Evolutionary conservation across 164 flowering plant genomes (phyloP), one percentile per base, ranked within the genome.

Genomic region (Aristolochia fimbriata): DNA sequence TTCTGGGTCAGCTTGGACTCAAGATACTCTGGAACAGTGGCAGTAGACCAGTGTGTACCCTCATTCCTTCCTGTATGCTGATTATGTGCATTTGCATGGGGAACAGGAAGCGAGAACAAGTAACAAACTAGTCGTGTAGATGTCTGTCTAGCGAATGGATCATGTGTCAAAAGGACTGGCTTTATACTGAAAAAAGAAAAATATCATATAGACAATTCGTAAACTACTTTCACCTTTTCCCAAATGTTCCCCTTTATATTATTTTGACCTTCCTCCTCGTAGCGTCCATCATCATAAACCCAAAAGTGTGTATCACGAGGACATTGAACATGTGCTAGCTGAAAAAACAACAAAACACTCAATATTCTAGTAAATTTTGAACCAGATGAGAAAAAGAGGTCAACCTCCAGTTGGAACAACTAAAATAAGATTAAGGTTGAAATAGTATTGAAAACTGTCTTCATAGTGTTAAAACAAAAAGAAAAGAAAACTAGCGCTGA

Each of bases 241-340:
- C 97, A 93, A 16, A 93, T 90, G 63, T 93, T 87, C 65, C 98
- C 96, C 64, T 88, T 83, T 64, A 87, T 87, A 73, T 84, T 93
- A 62, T 92, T 92, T 72, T 92, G 97, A 43, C 97, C 98, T 78
- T 93, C 98, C 68, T 93, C 98, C 78, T 93, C 97, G 59, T 93
- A 93, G 50, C 97, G 85, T 46, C 98, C 98, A 73, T 93, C 98
- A 55, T 86, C 98, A 68, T 93, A 93, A 27, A 90, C 97, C 98
- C 98, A 93, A 70, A 93, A 90, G 77, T 93, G 97, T 58, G 98
- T 90, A 66, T 82, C 97, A 60, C 92, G 96, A 21, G 98, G 98
- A 68, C 98, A 93, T 60, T 90, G 98, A 58, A 93, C 97, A 16
- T 83, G 87, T 60, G 98, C 96, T 66, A 87, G 67, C 98, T 93